phyloP scores from a whole-genome alignment of 208 protist genomes.

The Trypanosoma boissoni region DNA sequence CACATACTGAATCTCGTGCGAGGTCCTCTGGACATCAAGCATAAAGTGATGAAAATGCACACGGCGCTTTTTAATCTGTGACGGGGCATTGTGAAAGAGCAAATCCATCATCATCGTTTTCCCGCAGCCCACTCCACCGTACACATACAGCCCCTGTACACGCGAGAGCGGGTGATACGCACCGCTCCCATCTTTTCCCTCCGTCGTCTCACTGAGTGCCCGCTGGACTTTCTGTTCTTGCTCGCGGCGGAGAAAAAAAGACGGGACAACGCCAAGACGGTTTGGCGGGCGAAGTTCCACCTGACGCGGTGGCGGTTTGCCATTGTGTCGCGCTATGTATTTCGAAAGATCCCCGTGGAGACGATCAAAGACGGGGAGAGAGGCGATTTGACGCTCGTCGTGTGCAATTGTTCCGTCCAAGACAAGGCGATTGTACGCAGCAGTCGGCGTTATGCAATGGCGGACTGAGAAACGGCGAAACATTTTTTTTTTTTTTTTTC shows the following conservation, averaged over 20 bases:
- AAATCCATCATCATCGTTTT: conserved; percentile 97
- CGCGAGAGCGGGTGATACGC: conserved; percentile 73
- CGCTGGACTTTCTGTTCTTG: conserved; percentile 70
- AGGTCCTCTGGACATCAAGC: conserved; percentile 91
- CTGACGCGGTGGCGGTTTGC: conserved; percentile 36
- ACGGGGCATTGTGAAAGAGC: conserved; percentile 84
- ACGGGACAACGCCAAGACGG: conserved; percentile 74
- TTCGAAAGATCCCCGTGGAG: conserved; percentile 67
- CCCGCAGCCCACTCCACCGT: conserved; percentile 94
- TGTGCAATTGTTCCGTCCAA: conserved; percentile 35
- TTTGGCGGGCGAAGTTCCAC: conserved; percentile 80
- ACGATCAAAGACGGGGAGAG: conserved; percentile 77
- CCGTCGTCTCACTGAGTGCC: conserved; percentile 37
- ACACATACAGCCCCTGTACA: conserved; percentile 93
- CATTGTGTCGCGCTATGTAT: conserved; percentile 44
- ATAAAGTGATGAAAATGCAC: conserved; percentile 97
- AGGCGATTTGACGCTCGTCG: conserved; percentile 60
- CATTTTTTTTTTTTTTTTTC: conserved; percentile 30
- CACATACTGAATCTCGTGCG: conserved; percentile 71
- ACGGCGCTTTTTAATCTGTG: conserved; percentile 78
- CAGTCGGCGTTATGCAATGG: conserved; percentile 40
- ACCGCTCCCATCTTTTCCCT: neutral
- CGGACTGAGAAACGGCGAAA: conserved; percentile 38
- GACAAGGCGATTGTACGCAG: conserved; percentile 59
- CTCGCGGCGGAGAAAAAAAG: conserved; percentile 69